phyloP scores from a whole-genome alignment of 306 rosid species.

The Albizia julibrissin region DNA sequence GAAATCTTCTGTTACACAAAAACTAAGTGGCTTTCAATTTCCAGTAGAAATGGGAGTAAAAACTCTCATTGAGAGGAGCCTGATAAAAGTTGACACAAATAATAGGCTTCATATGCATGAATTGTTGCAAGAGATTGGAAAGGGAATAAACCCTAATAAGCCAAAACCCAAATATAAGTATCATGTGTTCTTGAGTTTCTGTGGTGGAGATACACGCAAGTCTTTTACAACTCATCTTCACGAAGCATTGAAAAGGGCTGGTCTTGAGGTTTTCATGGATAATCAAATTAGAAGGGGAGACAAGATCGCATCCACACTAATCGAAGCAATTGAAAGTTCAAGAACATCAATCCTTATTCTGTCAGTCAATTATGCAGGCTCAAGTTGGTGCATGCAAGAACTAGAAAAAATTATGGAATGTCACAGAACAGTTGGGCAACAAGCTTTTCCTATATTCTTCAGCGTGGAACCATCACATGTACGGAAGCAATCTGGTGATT shows the following conservation, averaged over 20 bases:
- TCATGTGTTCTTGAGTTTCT: neutral
- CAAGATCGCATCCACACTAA: neutral
- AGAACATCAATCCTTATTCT: neutral
- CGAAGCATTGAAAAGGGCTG: neutral
- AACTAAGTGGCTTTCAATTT: neutral
- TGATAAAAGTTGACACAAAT: neutral
- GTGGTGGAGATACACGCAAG: neutral
- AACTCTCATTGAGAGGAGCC: neutral
- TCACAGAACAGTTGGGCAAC: neutral
- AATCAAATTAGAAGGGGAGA: neutral
- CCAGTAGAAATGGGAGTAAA: neutral
- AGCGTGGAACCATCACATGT: neutral
- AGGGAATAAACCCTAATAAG: neutral
- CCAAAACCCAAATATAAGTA: neutral
- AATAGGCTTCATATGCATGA: neutral
- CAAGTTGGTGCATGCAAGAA: neutral
- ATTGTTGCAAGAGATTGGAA: neutral
- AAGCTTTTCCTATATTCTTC: neutral
- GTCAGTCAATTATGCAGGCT: neutral
- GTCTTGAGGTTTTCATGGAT: neutral
- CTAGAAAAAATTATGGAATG: neutral
- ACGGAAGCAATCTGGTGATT: neutral
- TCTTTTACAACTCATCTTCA: neutral
- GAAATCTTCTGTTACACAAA: neutral
- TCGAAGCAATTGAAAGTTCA: neutral